Base-by-base conservation (phyloP, 257 asterid genomes). In the Lycium barbarum region DNA sequence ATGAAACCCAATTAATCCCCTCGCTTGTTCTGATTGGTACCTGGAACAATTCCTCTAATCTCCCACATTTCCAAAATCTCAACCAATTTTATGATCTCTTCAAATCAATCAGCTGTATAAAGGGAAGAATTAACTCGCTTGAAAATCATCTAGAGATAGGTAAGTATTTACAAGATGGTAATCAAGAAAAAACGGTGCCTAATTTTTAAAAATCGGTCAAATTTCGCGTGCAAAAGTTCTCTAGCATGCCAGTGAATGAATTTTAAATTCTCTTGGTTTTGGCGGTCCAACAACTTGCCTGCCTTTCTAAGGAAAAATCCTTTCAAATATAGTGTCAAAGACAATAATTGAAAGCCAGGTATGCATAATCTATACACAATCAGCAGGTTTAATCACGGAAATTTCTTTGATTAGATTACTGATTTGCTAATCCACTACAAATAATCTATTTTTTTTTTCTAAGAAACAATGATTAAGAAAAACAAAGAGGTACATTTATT, bases 391-490 rank as follows among this genome's bases (percentile, higher is more conserved):
- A 4, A 73, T 73, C 59, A 45, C 14, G 58, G 80, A 10, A 38
- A 45, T 45, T 9, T 74, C 7, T 47, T 49, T 49, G 61, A 74
- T 47, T 74, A 49, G 11, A 45, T 11, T 47, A 20, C 59, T 73
- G 5, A 74, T n/a, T 49, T 6, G 49, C 43, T 20, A 22, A 74
- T 49, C 6, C 20, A 49, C 81, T 20, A 2, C 58, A 45, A 40
- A 45, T 73, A 45, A 73, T 45, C 81, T 18, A 73, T 1, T 20
- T 6, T 12, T 36, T 6, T 7, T 1, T 9, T 7, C 12, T 13
- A 11, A 47, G 80, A 73, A 43, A 47, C 61, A 47, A 73, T 20
- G 40, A 73, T 45, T 47, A 73, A 73, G 61, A 20, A 73, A 45
- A 45, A 45, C 40, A 47, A 12, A 20, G 47, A 12, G 61, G 38